Evolutionary conservation across 257 asterid genomes (phyloP).

Genomic region (Jacaranda copaia): DNA sequence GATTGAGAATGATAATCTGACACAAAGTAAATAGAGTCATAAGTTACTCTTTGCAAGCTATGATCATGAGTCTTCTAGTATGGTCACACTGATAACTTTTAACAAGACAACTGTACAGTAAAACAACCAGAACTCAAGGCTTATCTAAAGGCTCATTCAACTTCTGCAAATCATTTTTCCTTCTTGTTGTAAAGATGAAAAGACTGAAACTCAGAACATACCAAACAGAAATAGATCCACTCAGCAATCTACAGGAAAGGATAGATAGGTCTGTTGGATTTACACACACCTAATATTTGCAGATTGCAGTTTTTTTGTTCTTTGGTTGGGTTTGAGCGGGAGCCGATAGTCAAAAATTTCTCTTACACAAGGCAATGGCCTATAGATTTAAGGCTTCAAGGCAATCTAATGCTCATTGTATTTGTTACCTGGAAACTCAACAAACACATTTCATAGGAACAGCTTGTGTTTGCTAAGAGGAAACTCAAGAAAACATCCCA

Average conservation of each 20-base stretch:
- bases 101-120: background rate
- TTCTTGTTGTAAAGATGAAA: background rate
- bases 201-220: background rate
- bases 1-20: background rate
- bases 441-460: background rate
- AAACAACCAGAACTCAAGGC: slow-evolving; percentile 12
- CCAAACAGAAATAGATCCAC: background rate
- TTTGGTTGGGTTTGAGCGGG: no score
- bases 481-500: background rate
- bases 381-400: background rate
- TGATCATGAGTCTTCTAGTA: slow-evolving; percentile 5
- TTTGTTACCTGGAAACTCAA: background rate
- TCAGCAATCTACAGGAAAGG: background rate
- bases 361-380: background rate
- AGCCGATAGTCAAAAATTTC: background rate
- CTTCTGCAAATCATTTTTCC: background rate
- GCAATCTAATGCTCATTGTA: background rate
- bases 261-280: background rate
- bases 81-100: background rate
- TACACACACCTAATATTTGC: background rate
- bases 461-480: background rate
- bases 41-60: background rate
- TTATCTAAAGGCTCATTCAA: background rate
- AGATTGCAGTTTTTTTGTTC: background rate
- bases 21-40: background rate